phyloP scores from a whole-genome alignment of 208 protist species.

The Wallacemonas rigidus region DNA sequence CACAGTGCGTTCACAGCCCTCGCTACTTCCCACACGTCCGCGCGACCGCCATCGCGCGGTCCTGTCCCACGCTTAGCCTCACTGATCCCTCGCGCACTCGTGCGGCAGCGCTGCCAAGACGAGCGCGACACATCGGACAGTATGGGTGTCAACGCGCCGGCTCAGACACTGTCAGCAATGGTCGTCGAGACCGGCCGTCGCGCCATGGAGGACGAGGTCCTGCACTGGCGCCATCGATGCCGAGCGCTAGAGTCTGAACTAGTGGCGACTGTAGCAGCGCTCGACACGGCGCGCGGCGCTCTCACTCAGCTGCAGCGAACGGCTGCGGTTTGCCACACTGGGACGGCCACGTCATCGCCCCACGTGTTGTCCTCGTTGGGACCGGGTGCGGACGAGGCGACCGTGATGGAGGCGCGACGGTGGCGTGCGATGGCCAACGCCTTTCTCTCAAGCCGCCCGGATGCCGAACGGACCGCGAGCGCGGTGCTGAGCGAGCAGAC shows the following conservation, averaged over 20 bases:
- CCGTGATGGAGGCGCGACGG: constrained; percentile 21
- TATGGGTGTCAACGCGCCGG: no score
- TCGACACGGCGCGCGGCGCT: neutral
- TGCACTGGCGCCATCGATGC: constrained; percentile 36
- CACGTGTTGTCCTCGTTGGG: no score
- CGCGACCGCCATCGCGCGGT: neutral
- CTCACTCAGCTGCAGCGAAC: neutral
- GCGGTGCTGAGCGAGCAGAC: no score
- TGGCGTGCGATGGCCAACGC: constrained; percentile 22
- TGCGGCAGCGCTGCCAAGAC: neutral
- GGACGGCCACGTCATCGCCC: no score
- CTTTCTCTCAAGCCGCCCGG: neutral
- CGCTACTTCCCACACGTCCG: neutral
- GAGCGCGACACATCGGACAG: no score
- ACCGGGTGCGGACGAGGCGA: constrained; percentile 13
- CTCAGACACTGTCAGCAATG: neutral
- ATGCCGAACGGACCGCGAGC: neutral
- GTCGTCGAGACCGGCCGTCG: neutral
- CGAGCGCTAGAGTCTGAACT: constrained; percentile 24
- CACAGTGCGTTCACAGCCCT: neutral
- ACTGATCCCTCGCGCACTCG: neutral
- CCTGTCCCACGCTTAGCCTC: neutral
- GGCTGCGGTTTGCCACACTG: no score
- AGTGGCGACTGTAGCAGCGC: neutral
- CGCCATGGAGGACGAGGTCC: constrained; percentile 33